These are phyloP conservation scores for Neopestalotiopsis rosae DNA, from an alignment of 2,329 filamentous ascomycete species.

Conservation along the genomic window DNA sequence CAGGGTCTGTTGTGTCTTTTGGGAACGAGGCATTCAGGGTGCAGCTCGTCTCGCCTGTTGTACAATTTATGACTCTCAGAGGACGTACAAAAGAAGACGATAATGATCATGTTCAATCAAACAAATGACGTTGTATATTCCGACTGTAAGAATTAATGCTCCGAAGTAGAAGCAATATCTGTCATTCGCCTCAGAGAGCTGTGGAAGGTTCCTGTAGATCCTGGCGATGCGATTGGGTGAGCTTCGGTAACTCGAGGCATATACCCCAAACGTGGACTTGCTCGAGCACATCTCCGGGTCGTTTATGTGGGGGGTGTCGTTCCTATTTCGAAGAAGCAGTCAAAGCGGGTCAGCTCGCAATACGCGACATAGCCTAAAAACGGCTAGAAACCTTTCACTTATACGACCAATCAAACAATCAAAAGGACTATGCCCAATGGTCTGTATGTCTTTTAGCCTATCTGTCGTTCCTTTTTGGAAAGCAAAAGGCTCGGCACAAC, in stretches of 20 bases:
- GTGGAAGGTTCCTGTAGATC: background rate
- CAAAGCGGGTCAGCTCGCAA: background rate
- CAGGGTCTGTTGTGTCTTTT: background rate
- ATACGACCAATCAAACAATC: background rate
- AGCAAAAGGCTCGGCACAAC: background rate
- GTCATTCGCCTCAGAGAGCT: too few relatives aligned
- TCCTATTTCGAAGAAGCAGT: background rate
- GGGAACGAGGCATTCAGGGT: background rate
- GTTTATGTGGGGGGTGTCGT: background rate
- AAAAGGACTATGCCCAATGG: background rate
- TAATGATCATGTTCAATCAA: background rate
- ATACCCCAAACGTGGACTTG: background rate
- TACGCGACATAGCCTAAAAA: background rate
- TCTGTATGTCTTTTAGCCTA: background rate
- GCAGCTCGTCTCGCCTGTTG: background rate
- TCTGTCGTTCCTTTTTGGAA: background rate
- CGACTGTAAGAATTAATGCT: background rate
- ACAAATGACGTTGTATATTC: background rate
- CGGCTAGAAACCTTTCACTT: constrained; percentile 1
- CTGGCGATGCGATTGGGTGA: background rate
- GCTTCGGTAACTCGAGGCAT: background rate
- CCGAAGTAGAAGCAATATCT: background rate
- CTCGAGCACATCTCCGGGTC: background rate
- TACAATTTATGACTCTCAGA: background rate
- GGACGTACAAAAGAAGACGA: background rate